These are phyloP conservation scores for Citrus medica DNA, from an alignment of 345 rosid genomes.

Conservation along the genomic window DNA sequence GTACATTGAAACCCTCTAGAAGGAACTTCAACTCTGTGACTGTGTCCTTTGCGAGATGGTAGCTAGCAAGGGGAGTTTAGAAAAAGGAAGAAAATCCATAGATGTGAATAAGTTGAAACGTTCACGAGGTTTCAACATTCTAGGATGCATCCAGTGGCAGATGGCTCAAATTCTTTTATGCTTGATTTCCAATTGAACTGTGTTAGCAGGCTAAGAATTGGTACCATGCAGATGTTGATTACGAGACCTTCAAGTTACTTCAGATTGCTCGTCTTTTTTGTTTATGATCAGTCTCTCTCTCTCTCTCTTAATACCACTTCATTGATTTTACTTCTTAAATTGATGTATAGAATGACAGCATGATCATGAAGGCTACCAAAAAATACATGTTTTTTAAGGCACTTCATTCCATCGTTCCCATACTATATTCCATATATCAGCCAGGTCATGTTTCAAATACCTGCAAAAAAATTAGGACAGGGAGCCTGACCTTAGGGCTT, in stretches of 20 bases:
- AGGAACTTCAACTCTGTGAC: too few relatives aligned
- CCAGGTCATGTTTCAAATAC: not conserved
- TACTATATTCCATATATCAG: not conserved
- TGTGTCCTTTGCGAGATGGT: slow-evolving; percentile 44
- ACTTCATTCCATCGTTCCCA: too few relatives aligned
- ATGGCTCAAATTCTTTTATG: slow-evolving; percentile 60
- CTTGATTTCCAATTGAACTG: slow-evolving; percentile 90
- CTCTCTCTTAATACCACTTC: too few relatives aligned
- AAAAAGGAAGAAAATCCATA: slow-evolving; percentile 48
- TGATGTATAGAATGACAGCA: too few relatives aligned
- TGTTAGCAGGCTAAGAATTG: slow-evolving; percentile 71
- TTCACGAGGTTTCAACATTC: slow-evolving; percentile 34
- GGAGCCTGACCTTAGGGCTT: not conserved
- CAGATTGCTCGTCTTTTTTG: slow-evolving; percentile 45
- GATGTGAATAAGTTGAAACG: slow-evolving; percentile 38
- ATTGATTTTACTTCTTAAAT: too few relatives aligned
- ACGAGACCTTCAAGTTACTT: slow-evolving; percentile 82
- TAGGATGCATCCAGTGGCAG: slow-evolving; percentile 18
- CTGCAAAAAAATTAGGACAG: not conserved
- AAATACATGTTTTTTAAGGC: too few relatives aligned
- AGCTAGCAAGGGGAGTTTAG: slow-evolving; percentile 74
- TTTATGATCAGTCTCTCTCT: not conserved
- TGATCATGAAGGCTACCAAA: too few relatives aligned
- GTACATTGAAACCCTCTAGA: slow-evolving; percentile 39
- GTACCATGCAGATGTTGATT: slow-evolving; percentile 96